Evolutionary conservation across 371 early-diverging fungal genomes (phyloP), one percentile per base, ranked within the genome.

Genomic region (Capillidium heterosporum): DNA sequence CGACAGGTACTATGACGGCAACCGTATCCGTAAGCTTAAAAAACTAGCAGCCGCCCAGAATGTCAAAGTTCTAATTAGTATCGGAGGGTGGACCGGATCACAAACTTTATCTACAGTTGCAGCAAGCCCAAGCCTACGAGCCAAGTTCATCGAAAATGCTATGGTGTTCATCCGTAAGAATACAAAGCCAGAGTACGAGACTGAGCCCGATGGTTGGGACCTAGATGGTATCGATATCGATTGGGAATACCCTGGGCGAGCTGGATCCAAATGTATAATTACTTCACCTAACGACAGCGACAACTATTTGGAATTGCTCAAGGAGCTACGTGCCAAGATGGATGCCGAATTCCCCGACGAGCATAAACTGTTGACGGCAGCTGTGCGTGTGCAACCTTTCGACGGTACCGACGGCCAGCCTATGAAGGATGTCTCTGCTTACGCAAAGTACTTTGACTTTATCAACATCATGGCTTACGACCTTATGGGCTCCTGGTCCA

Each of bases 21-120:
- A n/a, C n/a, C n/a, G n/a, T n/a, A n/a, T n/a, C n/a, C n/a, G n/a
- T n/a, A n/a, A n/a, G n/a, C n/a, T n/a, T n/a, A n/a, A n/a, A n/a
- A n/a, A n/a, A n/a, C n/a, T n/a, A n/a, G n/a, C n/a, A n/a, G n/a
- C n/a, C 48, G 67, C 66, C 3, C 66, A 62, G 2, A 61, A 69
- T 21, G 75, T 79, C 56, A 81, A 80, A 53, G 77, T 82, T 31
- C 60, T 82, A 24, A 61, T 81, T 23, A 81, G 84, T 1, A 65
- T 87, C 5, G 86, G 87, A 39, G 87, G 87, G 1, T 87, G 85
- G 81, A 80, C 78, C 51, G 84, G 82, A 61, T 79, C 82, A 3
- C 62, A 75, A 42, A 61, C 63, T 19, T 82, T 85, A 64, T 76
- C 77, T 3, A 59, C 68, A 2, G 77, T 86, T 59, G 74, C 24